Conservation (phyloP, 495 filamentous ascomycete species). For the Patellaria atrata region DNA sequence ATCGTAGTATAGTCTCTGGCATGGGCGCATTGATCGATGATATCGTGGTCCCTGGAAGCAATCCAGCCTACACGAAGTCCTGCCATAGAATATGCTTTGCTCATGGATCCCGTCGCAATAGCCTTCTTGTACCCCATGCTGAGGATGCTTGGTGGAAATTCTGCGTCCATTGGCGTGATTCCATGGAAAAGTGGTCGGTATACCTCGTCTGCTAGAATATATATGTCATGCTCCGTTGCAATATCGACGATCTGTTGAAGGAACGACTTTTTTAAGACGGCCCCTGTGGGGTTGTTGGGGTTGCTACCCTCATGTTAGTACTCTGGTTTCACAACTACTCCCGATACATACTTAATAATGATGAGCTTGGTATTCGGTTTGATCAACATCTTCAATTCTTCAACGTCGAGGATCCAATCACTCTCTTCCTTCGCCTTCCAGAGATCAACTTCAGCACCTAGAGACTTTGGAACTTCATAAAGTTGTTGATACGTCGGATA, state of each 20-base stretch:
- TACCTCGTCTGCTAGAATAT: slow-evolving; percentile 67
- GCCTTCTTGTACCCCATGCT: slow-evolving; percentile 56
- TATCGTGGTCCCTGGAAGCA: slow-evolving; percentile 44
- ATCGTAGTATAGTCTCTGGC: slow-evolving; percentile 79
- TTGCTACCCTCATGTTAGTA: slow-evolving; percentile 44
- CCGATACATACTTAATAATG: slow-evolving; percentile 40
- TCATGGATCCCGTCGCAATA: slow-evolving; percentile 67
- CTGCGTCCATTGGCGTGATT: slow-evolving; percentile 38
- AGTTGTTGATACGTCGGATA: slow-evolving; percentile 86
- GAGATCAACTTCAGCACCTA: slow-evolving; percentile 68
- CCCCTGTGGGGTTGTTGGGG: slow-evolving; percentile 79
- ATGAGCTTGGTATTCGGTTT: slow-evolving; percentile 63
- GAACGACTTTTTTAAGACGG: slow-evolving; percentile 45
- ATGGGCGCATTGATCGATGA: slow-evolving; percentile 50
- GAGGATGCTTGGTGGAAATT: slow-evolving; percentile 54
- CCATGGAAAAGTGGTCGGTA: slow-evolving; percentile 83
- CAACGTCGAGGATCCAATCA: slow-evolving; percentile 51
- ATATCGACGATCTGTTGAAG: slow-evolving; percentile 50
- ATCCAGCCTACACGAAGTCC: slow-evolving; percentile 79
- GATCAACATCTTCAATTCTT: slow-evolving; percentile 52
- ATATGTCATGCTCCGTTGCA: slow-evolving; percentile 47
- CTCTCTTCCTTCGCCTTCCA: slow-evolving; percentile 59
- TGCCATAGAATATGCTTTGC: slow-evolving; percentile 75
- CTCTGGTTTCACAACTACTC: background rate
- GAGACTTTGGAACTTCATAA: slow-evolving; percentile 57